Conservation (phyloP, 805 yeast species). For the Spathaspora gorwiae region DNA sequence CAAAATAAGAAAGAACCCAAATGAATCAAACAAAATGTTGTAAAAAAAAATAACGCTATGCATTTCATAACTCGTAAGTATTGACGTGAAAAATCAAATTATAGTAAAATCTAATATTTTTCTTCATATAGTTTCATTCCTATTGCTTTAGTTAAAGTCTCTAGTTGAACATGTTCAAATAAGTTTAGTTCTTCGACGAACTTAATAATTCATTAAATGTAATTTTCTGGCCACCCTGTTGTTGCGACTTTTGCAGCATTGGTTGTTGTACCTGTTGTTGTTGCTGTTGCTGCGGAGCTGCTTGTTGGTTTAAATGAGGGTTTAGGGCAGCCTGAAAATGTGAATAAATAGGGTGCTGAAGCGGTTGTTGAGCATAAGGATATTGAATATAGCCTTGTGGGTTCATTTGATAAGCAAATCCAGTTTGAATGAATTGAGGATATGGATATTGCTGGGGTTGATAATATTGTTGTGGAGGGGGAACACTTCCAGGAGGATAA, state of each 20-base stretch:
- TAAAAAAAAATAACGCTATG: no score
- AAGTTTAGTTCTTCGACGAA: conserved; percentile 2
- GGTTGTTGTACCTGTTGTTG: conserved; percentile 11
- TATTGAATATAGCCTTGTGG: conserved; percentile 32
- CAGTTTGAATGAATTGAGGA: conserved; percentile 21
- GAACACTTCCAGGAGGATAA: conserved; percentile 21
- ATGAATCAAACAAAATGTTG: no score
- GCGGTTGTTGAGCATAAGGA: conserved; percentile 13
- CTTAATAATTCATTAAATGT: conserved; percentile 32
- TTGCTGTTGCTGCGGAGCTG: conserved; percentile 11
- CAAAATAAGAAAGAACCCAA: no score
- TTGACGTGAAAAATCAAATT: no score
- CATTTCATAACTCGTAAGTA: no score
- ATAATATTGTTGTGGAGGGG: conserved; percentile 9
- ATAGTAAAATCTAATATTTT: no score
- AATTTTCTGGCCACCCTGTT: conserved; percentile 30
- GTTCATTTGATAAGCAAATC: conserved; percentile 25
- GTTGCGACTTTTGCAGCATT: neutral
- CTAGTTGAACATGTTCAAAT: no score
- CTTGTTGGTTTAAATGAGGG: conserved; percentile 12
- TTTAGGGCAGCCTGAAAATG: conserved; percentile 14
- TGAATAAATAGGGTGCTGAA: conserved; percentile 5
- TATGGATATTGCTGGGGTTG: conserved; percentile 5
- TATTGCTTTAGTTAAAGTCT: no score
- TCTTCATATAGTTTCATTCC: no score